Base-by-base conservation (phyloP, 73 alveolate species). In the Effrenium voratum region DNA sequence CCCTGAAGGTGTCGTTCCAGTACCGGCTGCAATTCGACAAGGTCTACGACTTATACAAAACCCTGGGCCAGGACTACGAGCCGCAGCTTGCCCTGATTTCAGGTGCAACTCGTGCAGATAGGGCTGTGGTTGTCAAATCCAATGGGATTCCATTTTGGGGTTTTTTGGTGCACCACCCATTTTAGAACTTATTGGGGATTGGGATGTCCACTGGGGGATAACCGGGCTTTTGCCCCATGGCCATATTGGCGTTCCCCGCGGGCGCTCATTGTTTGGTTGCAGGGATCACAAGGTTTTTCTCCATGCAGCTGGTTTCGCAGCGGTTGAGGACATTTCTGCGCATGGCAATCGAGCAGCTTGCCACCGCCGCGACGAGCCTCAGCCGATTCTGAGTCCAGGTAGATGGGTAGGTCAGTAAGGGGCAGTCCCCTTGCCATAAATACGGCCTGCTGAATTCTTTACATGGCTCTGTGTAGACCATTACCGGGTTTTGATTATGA, bases 271-370 rank as follows among this genome's bases (percentile, higher is more conserved):
- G n/a, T n/a, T n/a, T n/a, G n/a, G n/a, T n/a, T n/a, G n/a, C n/a
- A n/a, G n/a, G n/a, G n/a, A n/a, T n/a, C n/a, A n/a, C n/a, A n/a
- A n/a, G n/a, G n/a, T n/a, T n/a, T n/a, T n/a, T n/a, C n/a, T n/a
- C n/a, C n/a, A n/a, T n/a, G n/a, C n/a, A n/a, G n/a, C n/a, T n/a
- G n/a, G n/a, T n/a, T n/a, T n/a, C n/a, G n/a, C n/a, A n/a, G 80
- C 34, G 44, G 15, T 5, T 19, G 13, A 90, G 97, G 88, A 90
- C 97, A 28, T 76, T 90, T n/a, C 44, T 90, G 97, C 97, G 97
- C 34, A 90, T 90, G 97, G 97, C 97, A 40, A 90, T 90, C 22
- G 97, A 90, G 97, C 97, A 90, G 57, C 87, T 90, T 28, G 82
- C 97, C 55, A 90, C 97, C 30, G 97, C 97, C 22, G 97, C 97